Conservation (phyloP, 176 grass and related monocot genomes). For the Oryza longistaminata region DNA sequence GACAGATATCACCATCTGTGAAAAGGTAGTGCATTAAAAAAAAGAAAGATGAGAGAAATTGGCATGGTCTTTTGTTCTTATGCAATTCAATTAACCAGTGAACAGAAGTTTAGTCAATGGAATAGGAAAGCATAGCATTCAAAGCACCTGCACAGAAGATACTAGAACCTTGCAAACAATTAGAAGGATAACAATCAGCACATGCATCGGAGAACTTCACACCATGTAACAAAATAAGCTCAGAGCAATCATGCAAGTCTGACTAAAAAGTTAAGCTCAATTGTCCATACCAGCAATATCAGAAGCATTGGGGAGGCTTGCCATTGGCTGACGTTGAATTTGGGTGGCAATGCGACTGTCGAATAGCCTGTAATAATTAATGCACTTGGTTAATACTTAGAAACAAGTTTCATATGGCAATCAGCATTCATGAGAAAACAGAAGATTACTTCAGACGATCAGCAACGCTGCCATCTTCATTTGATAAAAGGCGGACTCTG, state of each 20-base stretch:
- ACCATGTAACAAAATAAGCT: background rate
- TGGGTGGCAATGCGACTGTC: slow-evolving; percentile 12
- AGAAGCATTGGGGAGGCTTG: slow-evolving; percentile 30
- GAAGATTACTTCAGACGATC: slow-evolving; percentile 71
- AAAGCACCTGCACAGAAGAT: background rate
- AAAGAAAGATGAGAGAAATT: background rate
- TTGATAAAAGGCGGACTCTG: slow-evolving; percentile 75
- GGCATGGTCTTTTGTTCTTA: background rate
- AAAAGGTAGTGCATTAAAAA: background rate
- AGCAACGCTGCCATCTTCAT: slow-evolving; percentile 60
- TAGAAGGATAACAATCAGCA: background rate
- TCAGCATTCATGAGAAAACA: slow-evolving; percentile 25
- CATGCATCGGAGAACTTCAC: background rate
- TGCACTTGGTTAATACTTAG: slow-evolving; percentile 19
- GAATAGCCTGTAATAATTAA: slow-evolving; percentile 49
- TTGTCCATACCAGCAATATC: slow-evolving; percentile 48
- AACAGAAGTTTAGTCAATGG: slow-evolving; percentile 20
- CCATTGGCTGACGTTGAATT: slow-evolving; percentile 46
- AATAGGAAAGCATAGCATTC: background rate
- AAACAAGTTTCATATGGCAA: background rate
- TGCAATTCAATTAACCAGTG: background rate
- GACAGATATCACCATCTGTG: background rate
- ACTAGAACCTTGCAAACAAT: background rate
- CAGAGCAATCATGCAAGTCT: background rate
- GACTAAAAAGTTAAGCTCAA: background rate